Percentiles rank a stretch among this genome's conserved stretches.
Evolutionary conservation across 2,329 filamentous ascomycete species (phyloP).

Genomic region (Penicillium carneum): DNA sequence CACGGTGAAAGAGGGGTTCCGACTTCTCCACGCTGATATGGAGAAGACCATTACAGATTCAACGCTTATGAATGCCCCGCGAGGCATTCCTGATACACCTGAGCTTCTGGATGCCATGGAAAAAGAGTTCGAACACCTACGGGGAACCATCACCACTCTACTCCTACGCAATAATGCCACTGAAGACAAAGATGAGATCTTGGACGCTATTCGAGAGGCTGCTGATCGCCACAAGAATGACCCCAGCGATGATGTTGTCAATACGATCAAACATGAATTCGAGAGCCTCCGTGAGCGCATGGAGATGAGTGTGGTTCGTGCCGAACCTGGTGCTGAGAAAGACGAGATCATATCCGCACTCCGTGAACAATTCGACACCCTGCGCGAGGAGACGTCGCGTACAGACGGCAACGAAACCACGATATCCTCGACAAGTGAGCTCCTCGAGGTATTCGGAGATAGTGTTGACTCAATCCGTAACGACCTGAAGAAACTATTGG

Average conservation of each 20-base stretch:
- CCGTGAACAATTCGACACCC: conserved; percentile 55
- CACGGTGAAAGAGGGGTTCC: conserved; percentile 68
- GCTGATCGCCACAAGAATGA: conserved; percentile 49
- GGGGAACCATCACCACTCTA: conserved; percentile 75
- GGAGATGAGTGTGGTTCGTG: conserved; percentile 41
- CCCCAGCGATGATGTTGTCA: conserved; percentile 44
- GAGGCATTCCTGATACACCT: conserved; percentile 64
- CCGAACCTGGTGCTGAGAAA: conserved; percentile 58
- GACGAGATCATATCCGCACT: conserved; percentile 76
- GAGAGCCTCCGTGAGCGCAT: conserved; percentile 63
- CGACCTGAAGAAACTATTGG: conserved; percentile 75
- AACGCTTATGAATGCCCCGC: conserved; percentile 41
- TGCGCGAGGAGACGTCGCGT: conserved; percentile 61
- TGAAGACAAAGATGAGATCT: conserved; percentile 66
- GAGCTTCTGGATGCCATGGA: conserved; percentile 77
- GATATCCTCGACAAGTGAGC: conserved; percentile 62
- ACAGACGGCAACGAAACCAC: conserved; percentile 64
- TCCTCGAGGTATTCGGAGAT: conserved; percentile 68
- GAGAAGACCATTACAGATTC: conserved; percentile 59
- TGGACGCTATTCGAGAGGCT: conserved; percentile 65
- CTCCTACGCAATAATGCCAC: conserved; percentile 67
- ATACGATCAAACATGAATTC: conserved; percentile 66
- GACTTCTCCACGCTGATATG: conserved; percentile 66
- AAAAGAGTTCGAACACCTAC: conserved; percentile 80
- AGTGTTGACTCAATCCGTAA: conserved; percentile 77